Conservation (phyloP, 176 grass and related monocot genomes). For the Elymus sibiricus region DNA sequence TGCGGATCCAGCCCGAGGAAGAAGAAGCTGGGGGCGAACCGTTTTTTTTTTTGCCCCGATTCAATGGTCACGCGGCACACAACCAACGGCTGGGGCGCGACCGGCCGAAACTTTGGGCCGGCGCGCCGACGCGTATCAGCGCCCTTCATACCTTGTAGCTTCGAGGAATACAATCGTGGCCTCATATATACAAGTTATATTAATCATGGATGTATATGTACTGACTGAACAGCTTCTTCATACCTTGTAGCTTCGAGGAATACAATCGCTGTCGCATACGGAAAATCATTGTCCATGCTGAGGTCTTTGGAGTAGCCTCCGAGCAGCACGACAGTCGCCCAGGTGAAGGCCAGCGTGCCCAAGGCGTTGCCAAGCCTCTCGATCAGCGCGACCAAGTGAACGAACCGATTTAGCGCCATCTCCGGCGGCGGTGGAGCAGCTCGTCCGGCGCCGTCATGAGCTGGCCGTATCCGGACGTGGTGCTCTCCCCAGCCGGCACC, state of each 20-base stretch:
- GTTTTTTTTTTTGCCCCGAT: too few species aligned
- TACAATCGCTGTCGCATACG: background rate
- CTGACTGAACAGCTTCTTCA: too few species aligned
- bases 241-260: background rate
- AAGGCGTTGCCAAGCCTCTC: background rate
- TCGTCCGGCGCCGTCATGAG: background rate
- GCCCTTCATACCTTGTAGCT: too few species aligned
- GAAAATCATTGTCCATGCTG: background rate
- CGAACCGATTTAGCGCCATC: background rate
- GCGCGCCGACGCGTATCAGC: too few species aligned
- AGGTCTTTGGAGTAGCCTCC: background rate
- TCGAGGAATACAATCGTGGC: too few species aligned
- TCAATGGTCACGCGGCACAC: too few species aligned
- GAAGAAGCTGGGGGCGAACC: too few species aligned
- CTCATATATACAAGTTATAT: too few species aligned
- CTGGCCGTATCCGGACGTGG: background rate
- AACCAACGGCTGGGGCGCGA: too few species aligned
- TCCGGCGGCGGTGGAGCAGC: background rate
- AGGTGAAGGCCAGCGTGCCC: background rate
- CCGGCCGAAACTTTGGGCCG: too few species aligned
- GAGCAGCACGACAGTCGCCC: background rate
- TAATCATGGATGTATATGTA: too few species aligned
- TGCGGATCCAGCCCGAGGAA: too few species aligned
- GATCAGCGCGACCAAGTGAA: background rate
- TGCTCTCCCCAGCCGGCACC: background rate